These are phyloP conservation scores for Protomyces inundatus DNA, from an alignment of 1,139 yeast genomes.

Conservation along the genomic window DNA sequence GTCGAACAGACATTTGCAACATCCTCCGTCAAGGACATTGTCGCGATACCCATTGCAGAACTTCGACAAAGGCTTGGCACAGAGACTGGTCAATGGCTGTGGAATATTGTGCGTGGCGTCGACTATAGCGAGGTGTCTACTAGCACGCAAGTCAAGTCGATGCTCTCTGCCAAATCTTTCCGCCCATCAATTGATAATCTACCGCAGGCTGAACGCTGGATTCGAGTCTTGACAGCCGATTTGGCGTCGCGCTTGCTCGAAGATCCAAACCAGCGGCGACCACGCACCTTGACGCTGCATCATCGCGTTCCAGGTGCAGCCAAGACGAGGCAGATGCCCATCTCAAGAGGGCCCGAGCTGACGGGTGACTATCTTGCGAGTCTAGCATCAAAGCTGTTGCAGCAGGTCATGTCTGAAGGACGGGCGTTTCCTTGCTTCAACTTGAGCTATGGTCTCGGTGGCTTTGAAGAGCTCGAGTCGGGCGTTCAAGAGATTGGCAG, in stretches of 20 bases:
- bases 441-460: conserved; percentile 30
- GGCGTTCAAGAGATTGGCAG: conserved; percentile 29
- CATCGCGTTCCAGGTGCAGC: conserved; percentile 27
- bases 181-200: conserved; percentile 50
- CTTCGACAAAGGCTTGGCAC: conserved; percentile 44
- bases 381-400: conserved; percentile 36
- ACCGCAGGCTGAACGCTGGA: conserved; percentile 69
- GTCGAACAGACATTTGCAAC: conserved; percentile 42
- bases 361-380: conserved; percentile 34
- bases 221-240: conserved; percentile 77
- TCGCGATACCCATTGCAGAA: conserved; percentile 31
- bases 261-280: conserved; percentile 45
- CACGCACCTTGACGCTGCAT: conserved; percentile 39
- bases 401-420: conserved; percentile 31
- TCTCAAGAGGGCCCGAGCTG: conserved; percentile 30
- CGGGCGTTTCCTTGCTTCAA: conserved; percentile 31
- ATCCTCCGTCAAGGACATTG: conserved; percentile 36
- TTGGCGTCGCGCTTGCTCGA: conserved; percentile 62
- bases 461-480: conserved; percentile 28
- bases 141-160: conserved; percentile 66
- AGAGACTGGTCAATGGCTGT: conserved; percentile 41
- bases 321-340: conserved; percentile 30
- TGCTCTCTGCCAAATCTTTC: conserved; percentile 84
- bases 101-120: conserved; percentile 61
- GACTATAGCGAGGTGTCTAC: conserved; percentile 51